A percentile compares a stretch with the other conserved stretches of the same genome.
Evolutionary conservation across 495 filamentous ascomycete species (phyloP).

Genomic region (Mytilinidion resinicola): DNA sequence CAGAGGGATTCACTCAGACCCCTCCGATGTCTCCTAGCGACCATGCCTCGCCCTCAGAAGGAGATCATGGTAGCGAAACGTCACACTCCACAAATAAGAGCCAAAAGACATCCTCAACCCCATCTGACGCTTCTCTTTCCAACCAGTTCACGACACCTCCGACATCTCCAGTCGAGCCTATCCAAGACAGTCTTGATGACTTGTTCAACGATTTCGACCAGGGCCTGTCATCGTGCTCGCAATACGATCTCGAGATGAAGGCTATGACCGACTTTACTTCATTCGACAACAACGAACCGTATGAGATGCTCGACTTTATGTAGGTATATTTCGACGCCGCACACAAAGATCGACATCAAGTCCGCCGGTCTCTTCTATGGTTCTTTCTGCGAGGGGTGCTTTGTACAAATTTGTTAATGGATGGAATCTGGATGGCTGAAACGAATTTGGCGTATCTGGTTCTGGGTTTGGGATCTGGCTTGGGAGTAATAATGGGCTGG

Average conservation of each 20-base stretch:
- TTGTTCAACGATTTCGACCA: slow-evolving; percentile 14
- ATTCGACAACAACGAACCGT: slow-evolving; percentile 11
- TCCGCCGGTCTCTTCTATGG: too few species aligned
- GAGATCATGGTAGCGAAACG: background rate
- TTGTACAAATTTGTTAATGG: too few species aligned
- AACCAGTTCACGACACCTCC: slow-evolving; percentile 26
- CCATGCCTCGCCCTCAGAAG: slow-evolving; percentile 3
- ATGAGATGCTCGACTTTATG: slow-evolving; percentile 23
- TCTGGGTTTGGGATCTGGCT: too few species aligned
- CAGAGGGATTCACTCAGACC: slow-evolving; percentile 16
- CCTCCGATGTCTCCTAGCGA: slow-evolving; percentile 27
- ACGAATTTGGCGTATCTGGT: too few species aligned
- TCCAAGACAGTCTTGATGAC: slow-evolving; percentile 15
- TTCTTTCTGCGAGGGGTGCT: too few species aligned
- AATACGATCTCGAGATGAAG: slow-evolving; percentile 28
- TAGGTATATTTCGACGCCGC: background rate
- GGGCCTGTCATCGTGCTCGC: slow-evolving; percentile 11
- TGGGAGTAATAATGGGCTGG: background rate
- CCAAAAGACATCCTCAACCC: slow-evolving; percentile 11
- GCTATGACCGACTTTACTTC: slow-evolving; percentile 24
- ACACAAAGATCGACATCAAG: too few species aligned
- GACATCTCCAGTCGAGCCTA: slow-evolving; percentile 20
- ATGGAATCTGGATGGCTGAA: too few species aligned
- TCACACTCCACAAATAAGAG: background rate
- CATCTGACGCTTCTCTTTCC: slow-evolving; percentile 21